phyloP scores from a whole-genome alignment of 768 basidiomycete species.

The Amanita molliuscula region DNA sequence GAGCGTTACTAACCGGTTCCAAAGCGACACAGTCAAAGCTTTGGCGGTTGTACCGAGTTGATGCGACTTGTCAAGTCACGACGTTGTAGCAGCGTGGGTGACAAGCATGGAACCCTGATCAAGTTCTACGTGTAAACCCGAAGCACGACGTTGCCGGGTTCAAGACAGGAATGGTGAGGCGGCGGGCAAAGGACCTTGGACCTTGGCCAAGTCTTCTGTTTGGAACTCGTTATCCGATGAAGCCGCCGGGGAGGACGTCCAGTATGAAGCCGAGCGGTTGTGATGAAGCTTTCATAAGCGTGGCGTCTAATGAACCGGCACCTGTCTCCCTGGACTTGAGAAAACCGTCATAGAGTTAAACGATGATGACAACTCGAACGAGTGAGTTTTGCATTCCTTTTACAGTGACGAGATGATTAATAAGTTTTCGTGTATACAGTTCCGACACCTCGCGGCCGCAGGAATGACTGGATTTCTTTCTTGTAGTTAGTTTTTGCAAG shows the following conservation, averaged over 20 bases:
- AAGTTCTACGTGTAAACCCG: no score
- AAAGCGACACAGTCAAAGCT: not conserved
- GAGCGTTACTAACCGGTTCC: not conserved
- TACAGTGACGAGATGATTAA: not conserved
- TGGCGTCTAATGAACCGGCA: not conserved
- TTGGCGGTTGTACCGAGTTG: not conserved
- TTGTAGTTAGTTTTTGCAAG: not conserved
- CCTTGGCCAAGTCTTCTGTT: not conserved
- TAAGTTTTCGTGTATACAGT: not conserved
- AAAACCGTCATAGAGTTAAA: not conserved
- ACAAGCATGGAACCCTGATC: no score
- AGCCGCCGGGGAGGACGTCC: not conserved
- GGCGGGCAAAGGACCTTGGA: not conserved
- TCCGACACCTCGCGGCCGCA: not conserved
- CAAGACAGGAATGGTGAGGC: not conserved
- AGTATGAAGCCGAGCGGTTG: not conserved
- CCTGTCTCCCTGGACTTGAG: not conserved
- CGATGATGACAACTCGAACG: not conserved
- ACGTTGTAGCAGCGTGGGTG: no score
- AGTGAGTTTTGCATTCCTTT: not conserved
- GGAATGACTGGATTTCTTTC: no score
- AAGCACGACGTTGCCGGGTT: not conserved
- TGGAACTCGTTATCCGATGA: not conserved
- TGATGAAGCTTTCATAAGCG: not conserved
- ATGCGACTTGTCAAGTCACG: not conserved